A percentile compares a stretch with the other conserved stretches of the same genome.
These are phyloP conservation scores for Diaporthe batatas DNA, from an alignment of 2,329 filamentous ascomycete species.

Conservation along the genomic window DNA sequence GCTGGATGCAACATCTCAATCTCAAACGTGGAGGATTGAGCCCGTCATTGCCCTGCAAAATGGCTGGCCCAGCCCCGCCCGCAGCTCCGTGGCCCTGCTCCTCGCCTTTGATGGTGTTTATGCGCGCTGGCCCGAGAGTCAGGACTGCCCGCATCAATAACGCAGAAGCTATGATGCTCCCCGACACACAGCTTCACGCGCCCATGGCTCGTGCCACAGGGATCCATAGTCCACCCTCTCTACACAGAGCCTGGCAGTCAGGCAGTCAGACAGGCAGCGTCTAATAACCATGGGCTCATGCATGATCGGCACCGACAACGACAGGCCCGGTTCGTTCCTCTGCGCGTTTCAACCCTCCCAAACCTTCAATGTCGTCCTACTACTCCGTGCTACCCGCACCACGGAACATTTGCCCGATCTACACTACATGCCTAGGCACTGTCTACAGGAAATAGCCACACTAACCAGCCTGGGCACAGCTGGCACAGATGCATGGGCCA, in stretches of 20 bases:
- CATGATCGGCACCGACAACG: conserved; percentile 36
- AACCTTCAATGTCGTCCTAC: conserved; percentile 4
- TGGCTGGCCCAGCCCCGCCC: conserved; percentile 17
- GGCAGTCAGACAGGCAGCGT: not conserved
- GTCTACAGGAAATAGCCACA: too few species aligned
- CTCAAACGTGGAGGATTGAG: conserved; percentile 32
- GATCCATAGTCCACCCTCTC: not conserved
- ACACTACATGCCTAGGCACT: too few species aligned
- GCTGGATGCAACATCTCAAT: conserved; percentile 27
- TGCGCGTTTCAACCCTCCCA: conserved; percentile 28
- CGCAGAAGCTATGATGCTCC: conserved; percentile 10
- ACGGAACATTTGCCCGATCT: conserved; percentile 11
- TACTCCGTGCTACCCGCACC: conserved; percentile 11
- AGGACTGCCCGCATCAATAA: conserved; percentile 21
- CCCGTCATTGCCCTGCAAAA: conserved; percentile 27
- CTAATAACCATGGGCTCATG: conserved; percentile 18
- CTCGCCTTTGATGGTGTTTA: conserved; percentile 6
- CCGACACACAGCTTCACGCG: conserved; percentile 16
- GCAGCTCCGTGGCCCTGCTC: not conserved
- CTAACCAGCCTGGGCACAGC: too few species aligned
- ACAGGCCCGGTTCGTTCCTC: conserved; percentile 16
- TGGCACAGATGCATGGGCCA: not conserved
- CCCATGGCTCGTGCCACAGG: conserved; percentile 6
- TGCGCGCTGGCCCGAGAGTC: conserved; percentile 28
- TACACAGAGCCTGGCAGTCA: too few species aligned